phyloP scores from a whole-genome alignment of 1,284 basidiomycete species.

The Neotropicomus parvogracilis region DNA sequence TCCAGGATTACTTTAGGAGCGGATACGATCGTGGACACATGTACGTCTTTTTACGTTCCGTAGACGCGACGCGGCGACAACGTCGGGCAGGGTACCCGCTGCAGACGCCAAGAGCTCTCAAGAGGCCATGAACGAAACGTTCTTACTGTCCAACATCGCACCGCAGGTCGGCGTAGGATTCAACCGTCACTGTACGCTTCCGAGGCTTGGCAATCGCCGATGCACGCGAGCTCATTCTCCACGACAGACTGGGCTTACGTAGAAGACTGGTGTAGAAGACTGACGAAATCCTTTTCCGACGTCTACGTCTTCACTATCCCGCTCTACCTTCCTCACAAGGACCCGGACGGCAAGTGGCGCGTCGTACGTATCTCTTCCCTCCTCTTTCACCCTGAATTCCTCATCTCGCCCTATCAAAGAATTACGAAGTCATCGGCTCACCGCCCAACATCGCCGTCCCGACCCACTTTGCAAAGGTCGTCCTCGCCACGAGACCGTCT shows the following conservation, averaged over 20 bases:
- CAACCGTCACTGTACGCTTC: constrained; percentile 87
- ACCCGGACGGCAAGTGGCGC: constrained; percentile 89
- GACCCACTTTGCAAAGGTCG: constrained; percentile 97
- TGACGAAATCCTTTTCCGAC: constrained; percentile 85
- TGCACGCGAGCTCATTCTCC: neutral
- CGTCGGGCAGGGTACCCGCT: constrained; percentile 77
- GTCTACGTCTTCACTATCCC: constrained; percentile 98
- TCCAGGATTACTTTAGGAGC: constrained; percentile 89
- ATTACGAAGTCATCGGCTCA: constrained; percentile 90
- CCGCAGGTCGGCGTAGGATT: constrained; percentile 98
- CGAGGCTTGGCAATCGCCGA: too few species aligned
- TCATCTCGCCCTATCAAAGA: constrained; percentile 42
- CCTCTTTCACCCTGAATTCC: neutral
- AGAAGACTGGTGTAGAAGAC: constrained; percentile 91
- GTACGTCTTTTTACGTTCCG: constrained; percentile 42
- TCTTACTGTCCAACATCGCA: constrained; percentile 92
- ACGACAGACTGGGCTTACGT: constrained; percentile 88
- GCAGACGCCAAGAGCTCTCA: constrained; percentile 93
- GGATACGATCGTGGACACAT: constrained; percentile 98
- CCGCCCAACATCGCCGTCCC: constrained; percentile 91
- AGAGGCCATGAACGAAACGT: constrained; percentile 96
- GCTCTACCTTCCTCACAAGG: constrained; percentile 87
- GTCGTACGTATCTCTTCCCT: constrained; percentile 58
- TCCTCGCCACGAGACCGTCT: constrained; percentile 74
- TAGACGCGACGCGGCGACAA: neutral